Base-by-base conservation (phyloP, 352 stramenopile genomes). In the Phytopythium ostracodes region DNA sequence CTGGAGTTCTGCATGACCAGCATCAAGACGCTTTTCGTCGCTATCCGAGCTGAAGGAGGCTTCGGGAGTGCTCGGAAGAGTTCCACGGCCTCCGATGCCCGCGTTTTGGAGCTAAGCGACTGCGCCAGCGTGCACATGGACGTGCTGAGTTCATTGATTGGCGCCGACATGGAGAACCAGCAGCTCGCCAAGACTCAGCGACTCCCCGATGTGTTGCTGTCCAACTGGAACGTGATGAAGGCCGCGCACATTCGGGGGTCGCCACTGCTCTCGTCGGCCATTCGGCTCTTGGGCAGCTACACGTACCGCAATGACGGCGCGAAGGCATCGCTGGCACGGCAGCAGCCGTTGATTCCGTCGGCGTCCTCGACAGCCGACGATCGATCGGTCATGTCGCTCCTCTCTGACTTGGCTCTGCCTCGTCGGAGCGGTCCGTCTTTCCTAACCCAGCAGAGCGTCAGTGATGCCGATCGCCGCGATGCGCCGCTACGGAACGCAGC, bases 151-250 rank as follows among this genome's bases (percentile, higher is more conserved):
- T 68, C 78, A 3, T 58, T 89, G 7, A 33, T 86, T 43, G 76
- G 76, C 11, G 70, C 58, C 24, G 59, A 78, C 22, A 47, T 44
- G 18, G 65, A 76, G 27, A 74, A 53, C n/a, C 77, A 84, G 42
- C 56, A 58, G 61, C 51, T 77, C 20, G 71, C 69, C 55, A 72
- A 73, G 74, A 60, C 60, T 24, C 75, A 85, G 18, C 63, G 65
- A 9, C 67, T 88, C 22, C 65, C 75, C 0, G 46, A 36, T 22
- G 60, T 79, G 3, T 52, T 91, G 24, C 15, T 82, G 8, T 62
- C 63, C 9, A 88, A 91, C 56, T 91, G 82, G 82, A 82, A 55
- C 25, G 56, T 76, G 22, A 79, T 91, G 68, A 71, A 68, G 33
- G 66, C 72, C 56, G 79, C 79, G n/a, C 61, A 76, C 51, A 54